Percentiles rank a stretch among this genome's conserved stretches.
Evolutionary conservation across 371 early-diverging fungal genomes (phyloP).

Genomic region (Syncephalis fuscata): DNA sequence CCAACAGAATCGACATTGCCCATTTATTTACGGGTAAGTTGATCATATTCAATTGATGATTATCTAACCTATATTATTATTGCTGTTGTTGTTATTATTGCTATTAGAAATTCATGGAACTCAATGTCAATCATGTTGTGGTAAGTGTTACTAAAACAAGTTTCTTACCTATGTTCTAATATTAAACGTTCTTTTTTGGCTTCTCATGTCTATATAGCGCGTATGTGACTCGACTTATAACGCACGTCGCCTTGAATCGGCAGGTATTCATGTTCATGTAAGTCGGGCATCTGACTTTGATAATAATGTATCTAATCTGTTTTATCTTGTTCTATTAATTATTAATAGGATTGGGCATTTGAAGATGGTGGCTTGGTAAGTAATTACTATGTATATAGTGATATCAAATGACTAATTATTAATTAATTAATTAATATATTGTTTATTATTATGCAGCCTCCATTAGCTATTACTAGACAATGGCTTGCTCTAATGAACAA

Average conservation of each 20-base stretch:
- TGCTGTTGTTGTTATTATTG: not conserved
- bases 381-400: too few species aligned
- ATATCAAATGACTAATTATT: too few species aligned
- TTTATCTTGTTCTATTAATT: too few species aligned
- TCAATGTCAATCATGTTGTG: not conserved
- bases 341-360: constrained; percentile 36
- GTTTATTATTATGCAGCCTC: too few species aligned
- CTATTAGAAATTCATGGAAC: not conserved
- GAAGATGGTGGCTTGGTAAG: constrained; percentile 10
- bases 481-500: too few species aligned
- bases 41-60: too few species aligned
- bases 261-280: constrained; percentile 56
- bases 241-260: constrained; percentile 29
- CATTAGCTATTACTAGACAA: too few species aligned
- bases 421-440: too few species aligned
- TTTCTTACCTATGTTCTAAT: too few species aligned
- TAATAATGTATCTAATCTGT: too few species aligned
- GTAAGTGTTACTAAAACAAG: not conserved
- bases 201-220: constrained; percentile 19
- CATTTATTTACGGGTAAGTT: constrained; percentile 43
- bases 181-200: too few species aligned
- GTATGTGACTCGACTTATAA: constrained; percentile 83
- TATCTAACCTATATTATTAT: not conserved
- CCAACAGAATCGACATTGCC: constrained; percentile 68
- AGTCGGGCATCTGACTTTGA: too few species aligned